Evolutionary conservation across 192 early-diverging fungal genomes (phyloP), one percentile per base, ranked within the genome.

Genomic region (Entophlyctis luteolus): DNA sequence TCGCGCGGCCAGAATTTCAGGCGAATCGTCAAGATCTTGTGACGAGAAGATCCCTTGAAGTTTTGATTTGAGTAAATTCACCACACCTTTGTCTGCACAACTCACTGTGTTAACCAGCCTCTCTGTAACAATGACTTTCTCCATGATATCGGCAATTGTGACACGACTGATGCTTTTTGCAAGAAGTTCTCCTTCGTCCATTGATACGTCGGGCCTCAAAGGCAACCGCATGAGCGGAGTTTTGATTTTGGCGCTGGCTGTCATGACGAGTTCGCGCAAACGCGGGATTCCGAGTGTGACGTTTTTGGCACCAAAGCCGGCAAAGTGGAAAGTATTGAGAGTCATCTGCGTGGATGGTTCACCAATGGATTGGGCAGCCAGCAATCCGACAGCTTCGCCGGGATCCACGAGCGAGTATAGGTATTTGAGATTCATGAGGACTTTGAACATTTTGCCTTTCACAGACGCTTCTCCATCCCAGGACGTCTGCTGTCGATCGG

Each of bases 291-390:
- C 98, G 38, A 99, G 86, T 2, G 98, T 99, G 27, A 99, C 98
- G 86, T 99, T 99, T 73, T 93, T 94, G 63, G 93, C 94, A 77
- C 94, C 95, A 62, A 89, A 93, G 28, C 81, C 81, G 72, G 81
- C 81, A 79, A 97, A 92, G 83, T 99, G 98, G 91, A 99, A 99
- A 55, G 98, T 99, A 81, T 99, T 99, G 34, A 99, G 84, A 38
- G 98, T 99, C 98, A 99, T 99, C 73, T 99, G 98, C 16, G 98
- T 99, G 45, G 95, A 96, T 45, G 98, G 98, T 80, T 99, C 98
- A 48, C 98, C 98, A 59, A 99, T 90, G 72, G 88, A 88, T 76
- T 99, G 95, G 18, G 96, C 95, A 20, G 98, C 98, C 55, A 99
- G 81, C 32, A 98, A 75, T 55, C 98, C 98, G 62, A 99, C 98